These are phyloP conservation scores for Spathaspora passalidarum DNA, from an alignment of 805 yeast species.

Conservation along the genomic window DNA sequence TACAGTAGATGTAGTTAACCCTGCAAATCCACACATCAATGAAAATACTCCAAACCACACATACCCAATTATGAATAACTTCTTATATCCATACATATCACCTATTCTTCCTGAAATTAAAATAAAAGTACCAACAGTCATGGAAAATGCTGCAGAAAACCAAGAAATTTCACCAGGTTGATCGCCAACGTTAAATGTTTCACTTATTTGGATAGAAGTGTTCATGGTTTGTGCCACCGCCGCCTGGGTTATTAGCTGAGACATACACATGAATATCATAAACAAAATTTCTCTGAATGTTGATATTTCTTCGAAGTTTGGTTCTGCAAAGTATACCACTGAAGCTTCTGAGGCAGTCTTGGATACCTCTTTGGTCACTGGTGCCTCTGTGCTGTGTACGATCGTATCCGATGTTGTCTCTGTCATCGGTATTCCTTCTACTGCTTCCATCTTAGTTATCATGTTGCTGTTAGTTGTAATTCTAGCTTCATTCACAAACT, in stretches of 20 bases:
- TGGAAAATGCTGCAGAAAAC: slow-evolving; percentile 32
- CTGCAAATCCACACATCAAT: slow-evolving; percentile 25
- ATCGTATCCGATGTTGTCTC: background rate
- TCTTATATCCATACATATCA: slow-evolving; percentile 34
- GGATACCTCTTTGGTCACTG: background rate
- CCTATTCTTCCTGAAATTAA: slow-evolving; percentile 32
- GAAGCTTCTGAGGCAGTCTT: slow-evolving; percentile 1
- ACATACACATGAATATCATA: slow-evolving; percentile 20
- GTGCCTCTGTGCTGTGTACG: background rate
- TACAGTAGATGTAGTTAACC: slow-evolving; percentile 18
- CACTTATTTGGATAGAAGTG: slow-evolving; percentile 16
- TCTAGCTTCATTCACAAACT: too few species aligned
- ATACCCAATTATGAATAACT: slow-evolving; percentile 23
- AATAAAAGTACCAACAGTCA: slow-evolving; percentile 37
- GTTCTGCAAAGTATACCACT: slow-evolving; percentile 8
- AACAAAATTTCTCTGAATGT: slow-evolving; percentile 19
- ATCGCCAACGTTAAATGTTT: slow-evolving; percentile 21
- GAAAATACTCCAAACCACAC: slow-evolving; percentile 21
- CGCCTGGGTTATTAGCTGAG: slow-evolving; percentile 30
- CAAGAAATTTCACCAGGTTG: slow-evolving; percentile 30
- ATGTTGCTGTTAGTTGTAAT: background rate
- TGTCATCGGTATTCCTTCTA: background rate
- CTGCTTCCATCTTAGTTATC: too few species aligned
- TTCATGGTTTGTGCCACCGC: slow-evolving; percentile 27
- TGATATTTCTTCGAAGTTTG: slow-evolving; percentile 23